Evolutionary conservation across 1,284 basidiomycete species (phyloP).

Genomic region (Papiliotrema nemorosa): DNA sequence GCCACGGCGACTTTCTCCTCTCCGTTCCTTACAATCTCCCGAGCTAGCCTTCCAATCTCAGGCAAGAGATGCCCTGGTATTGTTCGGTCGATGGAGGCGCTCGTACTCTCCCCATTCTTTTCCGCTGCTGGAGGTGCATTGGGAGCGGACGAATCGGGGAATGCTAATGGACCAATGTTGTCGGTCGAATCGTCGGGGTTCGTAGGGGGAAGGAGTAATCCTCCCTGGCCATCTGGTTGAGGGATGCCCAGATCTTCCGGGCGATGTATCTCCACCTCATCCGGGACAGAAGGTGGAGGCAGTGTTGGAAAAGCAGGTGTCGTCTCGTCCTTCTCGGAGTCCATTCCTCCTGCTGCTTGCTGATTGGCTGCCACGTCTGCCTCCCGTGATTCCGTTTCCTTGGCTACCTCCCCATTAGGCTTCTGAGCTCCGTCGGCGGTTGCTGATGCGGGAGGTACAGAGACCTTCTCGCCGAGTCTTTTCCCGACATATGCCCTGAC

Average conservation of each 20-base stretch:
- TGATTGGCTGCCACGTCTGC: neutral
- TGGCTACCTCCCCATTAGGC: neutral
- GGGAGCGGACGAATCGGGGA: neutral
- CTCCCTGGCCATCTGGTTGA: conserved; percentile 26
- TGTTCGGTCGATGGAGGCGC: too few species aligned
- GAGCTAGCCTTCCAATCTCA: conserved; percentile 38
- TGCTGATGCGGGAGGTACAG: neutral
- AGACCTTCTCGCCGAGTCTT: conserved; percentile 1
- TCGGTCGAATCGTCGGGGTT: neutral
- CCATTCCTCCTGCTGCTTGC: neutral
- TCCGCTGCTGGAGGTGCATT: neutral
- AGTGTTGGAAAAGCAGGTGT: neutral
- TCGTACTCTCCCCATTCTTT: neutral
- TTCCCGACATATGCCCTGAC: conserved; percentile 34
- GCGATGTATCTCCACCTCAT: neutral
- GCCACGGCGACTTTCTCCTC: conserved; percentile 55
- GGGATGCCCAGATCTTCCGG: conserved; percentile 8
- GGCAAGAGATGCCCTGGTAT: too few species aligned
- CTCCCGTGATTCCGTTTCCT: neutral
- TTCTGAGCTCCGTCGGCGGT: conserved; percentile 5
- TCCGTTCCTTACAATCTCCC: conserved; percentile 46
- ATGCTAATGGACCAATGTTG: neutral
- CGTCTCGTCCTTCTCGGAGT: neutral
- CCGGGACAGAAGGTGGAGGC: neutral
- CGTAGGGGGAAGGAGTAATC: conserved; percentile 15